Percentiles rank a stretch among this genome's conserved stretches.
Evolutionary conservation across 495 filamentous ascomycete genomes (phyloP).

Genomic region (Annulohypoxylon stygium): DNA sequence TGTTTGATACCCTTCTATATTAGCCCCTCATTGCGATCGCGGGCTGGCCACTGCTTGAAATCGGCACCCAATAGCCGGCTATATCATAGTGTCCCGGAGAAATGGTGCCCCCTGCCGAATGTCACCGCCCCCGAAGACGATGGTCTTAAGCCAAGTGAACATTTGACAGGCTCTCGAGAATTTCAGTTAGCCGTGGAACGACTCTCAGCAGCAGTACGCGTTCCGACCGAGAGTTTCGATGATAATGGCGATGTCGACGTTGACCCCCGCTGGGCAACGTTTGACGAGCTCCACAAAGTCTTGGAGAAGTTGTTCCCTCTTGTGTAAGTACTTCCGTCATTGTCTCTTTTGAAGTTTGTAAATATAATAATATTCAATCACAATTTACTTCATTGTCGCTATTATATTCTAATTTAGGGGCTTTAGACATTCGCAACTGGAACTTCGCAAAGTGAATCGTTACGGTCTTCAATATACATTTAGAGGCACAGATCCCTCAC

Average conservation of each 20-base stretch:
- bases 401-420: background rate
- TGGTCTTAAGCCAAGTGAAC: slow-evolving; percentile 26
- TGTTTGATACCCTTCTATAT: slow-evolving; percentile 26
- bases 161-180: slow-evolving; percentile 27
- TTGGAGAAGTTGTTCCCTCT: slow-evolving; percentile 59
- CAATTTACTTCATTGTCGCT: background rate
- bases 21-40: slow-evolving; percentile 9
- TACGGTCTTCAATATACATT: slow-evolving; percentile 70
- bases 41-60: slow-evolving; percentile 2
- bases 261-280: slow-evolving; percentile 63
- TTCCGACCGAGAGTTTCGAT: slow-evolving; percentile 64
- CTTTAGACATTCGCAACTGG: slow-evolving; percentile 43
- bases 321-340: slow-evolving; percentile 35
- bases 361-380: background rate
- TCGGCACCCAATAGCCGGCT: background rate
- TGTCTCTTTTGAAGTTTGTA: background rate
- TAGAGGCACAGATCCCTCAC: slow-evolving; percentile 60
- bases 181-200: slow-evolving; percentile 29
- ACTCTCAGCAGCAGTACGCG: slow-evolving; percentile 52
- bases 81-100: slow-evolving; percentile 4
- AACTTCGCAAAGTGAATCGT: slow-evolving; percentile 67
- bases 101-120: slow-evolving; percentile 36
- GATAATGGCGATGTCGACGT: slow-evolving; percentile 62
- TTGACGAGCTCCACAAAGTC: slow-evolving; percentile 56
- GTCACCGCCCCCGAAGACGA: slow-evolving; percentile 25